Base-by-base conservation (phyloP, 2,329 filamentous ascomycete genomes). In the Penicillium sclerotiorum region DNA sequence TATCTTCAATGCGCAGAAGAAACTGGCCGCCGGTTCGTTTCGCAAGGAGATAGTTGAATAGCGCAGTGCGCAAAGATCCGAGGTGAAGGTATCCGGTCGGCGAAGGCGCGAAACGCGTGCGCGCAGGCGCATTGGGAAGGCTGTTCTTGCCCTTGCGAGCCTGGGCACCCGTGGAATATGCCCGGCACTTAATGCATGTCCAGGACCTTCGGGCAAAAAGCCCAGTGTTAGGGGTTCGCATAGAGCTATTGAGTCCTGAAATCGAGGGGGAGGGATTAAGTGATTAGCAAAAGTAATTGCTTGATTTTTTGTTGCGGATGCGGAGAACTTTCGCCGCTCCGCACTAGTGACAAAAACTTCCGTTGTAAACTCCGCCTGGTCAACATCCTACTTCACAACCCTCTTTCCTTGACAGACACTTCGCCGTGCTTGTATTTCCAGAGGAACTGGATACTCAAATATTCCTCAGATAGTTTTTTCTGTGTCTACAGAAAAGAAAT, bases 1-100 rank as follows among this genome's bases (percentile, higher is more conserved):
- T 99, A 69, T 99, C 94, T 75, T 99, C 94, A 56, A 99, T 85
- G 8, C 94, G 85, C 42, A 99, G 75, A 9, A 99, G 73, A 63
- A 99, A 99, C 68, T 95, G 88, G 6, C 94, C 94, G 4, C 88
- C 86, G 0, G 94, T 96, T 2, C 87, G 84, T 63, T 86, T 89
- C 0, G 94, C 92, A n/a, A 95, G 80, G 4, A 99, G 77, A 60
- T 93, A 96, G 65, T 96, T 97, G 76, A 91, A 97, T n/a, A 99
- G 73, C 0, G 95, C 95, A 0, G 94, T 99, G 50, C 94, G 81
- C 28, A 99, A 72, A 0, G 92, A 96, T 4, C 94, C 94, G 11
- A 99, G 78, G 72, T 99, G 94, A 20, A 99, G 80, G 63, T 93
- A 92, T 1, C 94, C 94, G 0, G 94, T 99, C 0, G 94, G 94